Evolutionary conservation across 345 rosid species (phyloP), one percentile per base, ranked within the genome.

Genomic region (Laguncularia racemosa): DNA sequence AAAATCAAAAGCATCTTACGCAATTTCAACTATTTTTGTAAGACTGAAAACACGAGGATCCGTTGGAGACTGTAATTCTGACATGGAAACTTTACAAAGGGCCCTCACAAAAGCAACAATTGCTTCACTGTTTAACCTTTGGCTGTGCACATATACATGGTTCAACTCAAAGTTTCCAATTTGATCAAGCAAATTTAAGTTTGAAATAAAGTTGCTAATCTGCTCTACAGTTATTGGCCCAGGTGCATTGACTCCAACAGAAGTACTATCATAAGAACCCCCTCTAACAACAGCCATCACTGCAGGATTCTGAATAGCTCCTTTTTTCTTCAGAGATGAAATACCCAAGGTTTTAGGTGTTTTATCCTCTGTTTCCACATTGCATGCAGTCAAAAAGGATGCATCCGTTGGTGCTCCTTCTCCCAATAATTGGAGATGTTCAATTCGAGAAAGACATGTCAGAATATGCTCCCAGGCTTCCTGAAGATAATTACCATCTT

Each of bases 21-120:
- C 87, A 65, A 91, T 91, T 75, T 91, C 96, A 69, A 91, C 95
- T 46, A 91, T 68, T 81, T 91, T 91, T 55, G 98, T 91, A 57
- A 91, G 88, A 82, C 98, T 81, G 79, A 91, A 91, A 49, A 91
- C 98, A 62, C 98, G 96, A 70, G 98, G 98, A 60, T 91, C 98
- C n/a, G 95, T 88, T 53, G 91, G 93, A 69, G 96, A 88, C 75
- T 88, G 98, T 84, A 91, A 76, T 72, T 91, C 98, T 47, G 81
- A 77, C 75, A 91, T 89, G 53, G 96, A 71, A 73, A 91, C 98
- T 77, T 91, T 91, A 84, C 93, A 88, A 58, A 91, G 85, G 40
- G 98, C 87, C 80, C 80, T 91, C 58, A 91, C 95, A 71, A 91
- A 91, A 66, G 95, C 91, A 62, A 91, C 93, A 58, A 91, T 91